Conservation (phyloP, 768 basidiomycete species). For the Russula brevipes region DNA sequence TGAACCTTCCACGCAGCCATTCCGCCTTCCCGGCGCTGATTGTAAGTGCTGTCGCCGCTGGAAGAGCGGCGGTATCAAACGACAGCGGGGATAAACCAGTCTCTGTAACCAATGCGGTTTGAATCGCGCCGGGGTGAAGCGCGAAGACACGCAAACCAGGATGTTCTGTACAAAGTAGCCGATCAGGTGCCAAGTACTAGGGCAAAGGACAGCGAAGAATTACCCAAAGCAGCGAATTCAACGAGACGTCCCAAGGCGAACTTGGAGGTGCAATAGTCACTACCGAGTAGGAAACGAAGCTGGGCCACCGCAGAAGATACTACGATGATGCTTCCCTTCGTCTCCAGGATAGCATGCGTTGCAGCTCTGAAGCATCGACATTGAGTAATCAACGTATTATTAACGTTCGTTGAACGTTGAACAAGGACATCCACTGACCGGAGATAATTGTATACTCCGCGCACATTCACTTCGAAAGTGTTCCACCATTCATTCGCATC, state of each 20-base stretch:
- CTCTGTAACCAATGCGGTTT: not conserved
- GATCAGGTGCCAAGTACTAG: no score
- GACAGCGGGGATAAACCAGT: no score
- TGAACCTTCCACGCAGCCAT: no score
- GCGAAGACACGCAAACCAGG: constrained; percentile 5
- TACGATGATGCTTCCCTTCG: constrained; percentile 12
- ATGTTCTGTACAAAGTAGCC: not conserved
- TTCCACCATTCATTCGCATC: constrained; percentile 14
- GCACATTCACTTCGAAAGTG: constrained; percentile 11
- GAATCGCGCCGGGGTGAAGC: constrained; percentile 11
- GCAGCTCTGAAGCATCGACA: not conserved
- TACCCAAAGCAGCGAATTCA: constrained; percentile 12
- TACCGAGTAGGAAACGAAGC: constrained; percentile 1
- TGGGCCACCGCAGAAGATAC: constrained; percentile 2
- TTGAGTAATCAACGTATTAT: no score
- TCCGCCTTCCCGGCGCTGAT: no score
- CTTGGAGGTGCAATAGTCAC: constrained; percentile 6
- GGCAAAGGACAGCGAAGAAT: not conserved
- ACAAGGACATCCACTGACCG: constrained; percentile 5
- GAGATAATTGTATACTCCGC: constrained; percentile 14
- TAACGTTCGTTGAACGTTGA: not conserved
- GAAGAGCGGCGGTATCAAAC: no score
- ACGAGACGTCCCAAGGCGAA: constrained; percentile 8
- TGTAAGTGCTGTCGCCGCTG: no score
- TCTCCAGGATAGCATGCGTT: not conserved